phyloP scores from a whole-genome alignment of 2,329 filamentous ascomycete species.

The Calonectria hawksworthii region DNA sequence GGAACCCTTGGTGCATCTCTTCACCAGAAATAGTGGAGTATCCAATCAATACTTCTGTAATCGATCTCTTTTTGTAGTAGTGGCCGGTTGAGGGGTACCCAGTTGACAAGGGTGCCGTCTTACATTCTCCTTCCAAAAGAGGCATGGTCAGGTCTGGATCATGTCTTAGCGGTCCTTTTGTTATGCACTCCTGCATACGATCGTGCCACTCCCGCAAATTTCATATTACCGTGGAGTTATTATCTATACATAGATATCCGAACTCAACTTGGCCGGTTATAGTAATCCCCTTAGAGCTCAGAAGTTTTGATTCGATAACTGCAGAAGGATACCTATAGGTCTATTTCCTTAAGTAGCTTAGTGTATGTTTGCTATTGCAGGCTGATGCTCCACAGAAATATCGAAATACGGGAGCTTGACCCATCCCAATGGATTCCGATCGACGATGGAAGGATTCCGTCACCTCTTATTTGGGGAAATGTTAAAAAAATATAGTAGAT shows the following conservation, averaged over 20 bases:
- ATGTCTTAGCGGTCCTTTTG: slow-evolving; percentile 2
- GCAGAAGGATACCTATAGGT: neutral
- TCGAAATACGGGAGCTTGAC: neutral
- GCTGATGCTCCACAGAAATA: neutral
- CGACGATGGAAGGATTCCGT: neutral
- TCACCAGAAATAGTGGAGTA: neutral
- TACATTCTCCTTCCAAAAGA: slow-evolving; percentile 15
- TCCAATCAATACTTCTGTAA: neutral
- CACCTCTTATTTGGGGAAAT: neutral
- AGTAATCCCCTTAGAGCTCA: neutral
- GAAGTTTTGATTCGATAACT: neutral
- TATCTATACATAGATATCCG: neutral
- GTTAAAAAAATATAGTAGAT: neutral
- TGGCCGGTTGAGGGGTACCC: neutral
- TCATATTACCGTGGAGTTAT: neutral
- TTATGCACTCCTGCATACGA: neutral
- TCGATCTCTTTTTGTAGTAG: neutral
- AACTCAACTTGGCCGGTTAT: neutral
- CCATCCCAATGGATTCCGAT: neutral
- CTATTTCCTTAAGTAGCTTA: neutral
- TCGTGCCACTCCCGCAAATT: neutral
- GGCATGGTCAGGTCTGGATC: neutral
- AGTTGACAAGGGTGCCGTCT: neutral
- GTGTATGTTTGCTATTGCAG: neutral
- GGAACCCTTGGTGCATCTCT: neutral